Conservation (phyloP, 352 stramenopile genomes). For the Phytophthora niederhauseri region DNA sequence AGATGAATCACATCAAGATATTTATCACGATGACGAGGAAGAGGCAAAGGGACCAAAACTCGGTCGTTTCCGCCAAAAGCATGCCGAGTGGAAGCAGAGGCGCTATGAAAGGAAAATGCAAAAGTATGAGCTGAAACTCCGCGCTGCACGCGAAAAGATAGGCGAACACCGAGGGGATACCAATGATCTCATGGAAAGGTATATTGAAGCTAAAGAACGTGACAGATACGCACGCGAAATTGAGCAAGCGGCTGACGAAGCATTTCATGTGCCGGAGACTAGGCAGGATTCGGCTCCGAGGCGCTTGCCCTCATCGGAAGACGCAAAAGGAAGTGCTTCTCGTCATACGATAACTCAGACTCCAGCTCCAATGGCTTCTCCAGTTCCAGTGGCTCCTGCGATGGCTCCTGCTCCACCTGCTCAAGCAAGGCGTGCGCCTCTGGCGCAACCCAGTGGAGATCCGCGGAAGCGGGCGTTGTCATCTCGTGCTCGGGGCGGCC, state of each 20-base stretch:
- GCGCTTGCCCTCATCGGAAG: slow-evolving; percentile 7
- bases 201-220: slow-evolving; percentile 35
- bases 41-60: not conserved
- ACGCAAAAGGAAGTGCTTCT: slow-evolving; percentile 12
- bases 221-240: slow-evolving; percentile 39
- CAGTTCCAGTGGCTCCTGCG: not conserved
- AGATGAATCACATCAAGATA: not conserved
- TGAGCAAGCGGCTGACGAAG: slow-evolving; percentile 29
- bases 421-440: not conserved
- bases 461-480: slow-evolving; percentile 32
- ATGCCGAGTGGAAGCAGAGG: slow-evolving; percentile 26
- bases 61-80: slow-evolving; percentile 13
- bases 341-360: not conserved
- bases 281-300: slow-evolving; percentile 2
- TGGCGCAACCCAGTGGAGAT: slow-evolving; percentile 17
- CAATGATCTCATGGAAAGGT: slow-evolving; percentile 10
- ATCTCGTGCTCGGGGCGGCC: slow-evolving; percentile 19
- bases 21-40: not conserved
- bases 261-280: slow-evolving; percentile 9
- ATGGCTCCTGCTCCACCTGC: not conserved
- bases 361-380: slow-evolving; percentile 3
- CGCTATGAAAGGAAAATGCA: slow-evolving; percentile 27
- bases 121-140: slow-evolving; percentile 34
- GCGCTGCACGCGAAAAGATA: slow-evolving; percentile 20
- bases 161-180: slow-evolving; percentile 9